Evolutionary conservation across 257 asterid species (phyloP).

Genomic region (Phtheirospermum japonicum): DNA sequence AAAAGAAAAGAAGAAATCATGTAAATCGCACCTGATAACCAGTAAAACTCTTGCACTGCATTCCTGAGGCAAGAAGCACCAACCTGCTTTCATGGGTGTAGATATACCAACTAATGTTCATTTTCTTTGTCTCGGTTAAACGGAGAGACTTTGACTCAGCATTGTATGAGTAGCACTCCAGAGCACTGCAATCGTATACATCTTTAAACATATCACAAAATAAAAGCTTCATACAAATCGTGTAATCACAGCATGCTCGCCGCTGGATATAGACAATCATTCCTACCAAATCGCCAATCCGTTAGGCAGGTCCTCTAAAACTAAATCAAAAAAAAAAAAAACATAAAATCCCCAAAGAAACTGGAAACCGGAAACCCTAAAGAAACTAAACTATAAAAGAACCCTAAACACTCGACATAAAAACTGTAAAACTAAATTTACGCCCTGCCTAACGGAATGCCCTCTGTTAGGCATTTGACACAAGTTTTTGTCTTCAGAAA

Average conservation of each 20-base stretch:
- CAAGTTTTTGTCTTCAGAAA: too few relatives aligned
- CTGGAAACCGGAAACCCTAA: too few relatives aligned
- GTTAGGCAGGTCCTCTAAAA: too few relatives aligned
- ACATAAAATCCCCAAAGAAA: too few relatives aligned
- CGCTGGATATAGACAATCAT: slow-evolving; percentile 19
- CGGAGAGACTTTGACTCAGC: slow-evolving; percentile 58
- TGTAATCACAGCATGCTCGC: slow-evolving; percentile 24
- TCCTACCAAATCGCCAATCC: too few relatives aligned
- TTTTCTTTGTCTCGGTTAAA: slow-evolving; percentile 71
- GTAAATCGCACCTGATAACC: slow-evolving; percentile 77
- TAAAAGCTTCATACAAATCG: slow-evolving; percentile 8
- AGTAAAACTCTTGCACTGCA: slow-evolving; percentile 80
- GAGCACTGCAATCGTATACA: slow-evolving; percentile 60
- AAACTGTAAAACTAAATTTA: too few relatives aligned
- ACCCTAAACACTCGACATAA: too few relatives aligned
- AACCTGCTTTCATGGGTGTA: slow-evolving; percentile 97
- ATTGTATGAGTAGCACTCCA: slow-evolving; percentile 66
- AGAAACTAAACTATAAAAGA: too few relatives aligned
- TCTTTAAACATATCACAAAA: slow-evolving; percentile 29
- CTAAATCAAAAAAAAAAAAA: too few relatives aligned
- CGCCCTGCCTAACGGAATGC: too few relatives aligned
- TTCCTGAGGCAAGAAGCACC: slow-evolving; percentile 93
- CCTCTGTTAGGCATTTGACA: too few relatives aligned
- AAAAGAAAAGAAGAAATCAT: slow-evolving; percentile 16
- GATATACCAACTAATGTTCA: slow-evolving; percentile 73